Percentiles rank a stretch among this genome's conserved stretches.
phyloP scores from a whole-genome alignment of 805 yeast species.

The Suhomyces canberraensis region DNA sequence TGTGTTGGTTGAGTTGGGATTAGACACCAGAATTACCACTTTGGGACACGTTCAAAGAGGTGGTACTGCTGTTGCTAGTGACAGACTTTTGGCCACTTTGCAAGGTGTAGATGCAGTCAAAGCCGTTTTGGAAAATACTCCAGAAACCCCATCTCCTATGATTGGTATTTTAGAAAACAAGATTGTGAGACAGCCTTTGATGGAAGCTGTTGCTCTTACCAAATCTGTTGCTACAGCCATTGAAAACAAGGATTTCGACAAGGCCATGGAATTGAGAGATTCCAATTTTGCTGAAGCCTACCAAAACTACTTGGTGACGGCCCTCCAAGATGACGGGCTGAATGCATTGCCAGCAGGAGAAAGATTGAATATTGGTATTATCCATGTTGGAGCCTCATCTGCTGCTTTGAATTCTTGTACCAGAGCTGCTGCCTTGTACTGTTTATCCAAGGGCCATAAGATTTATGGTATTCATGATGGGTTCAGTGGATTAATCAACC shows the following conservation, averaged over 20 bases:
- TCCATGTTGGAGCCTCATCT: constrained; percentile 79
- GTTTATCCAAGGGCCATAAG: constrained; percentile 71
- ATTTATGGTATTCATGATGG: constrained; percentile 74
- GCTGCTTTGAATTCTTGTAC: constrained; percentile 79
- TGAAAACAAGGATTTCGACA: constrained; percentile 59
- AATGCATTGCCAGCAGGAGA: constrained; percentile 45
- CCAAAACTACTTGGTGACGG: constrained; percentile 57
- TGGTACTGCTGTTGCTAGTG: constrained; percentile 76
- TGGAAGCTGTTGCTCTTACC: constrained; percentile 71
- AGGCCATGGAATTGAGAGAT: constrained; percentile 70
- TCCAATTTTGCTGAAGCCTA: constrained; percentile 65
- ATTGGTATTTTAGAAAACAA: constrained; percentile 71
- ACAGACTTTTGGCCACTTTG: constrained; percentile 66
- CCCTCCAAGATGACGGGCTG: constrained; percentile 34
- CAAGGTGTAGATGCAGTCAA: constrained; percentile 83
- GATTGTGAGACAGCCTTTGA: constrained; percentile 62
- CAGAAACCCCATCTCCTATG: constrained; percentile 76
- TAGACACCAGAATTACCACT: constrained; percentile 76
- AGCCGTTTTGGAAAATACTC: constrained; percentile 65
- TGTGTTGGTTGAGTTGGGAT: constrained; percentile 62
- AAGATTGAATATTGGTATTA: constrained; percentile 62
- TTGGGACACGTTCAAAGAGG: constrained; percentile 83
- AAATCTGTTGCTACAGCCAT: constrained; percentile 72
- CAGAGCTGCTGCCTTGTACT: constrained; percentile 68
- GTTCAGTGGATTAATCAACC: constrained; percentile 64